Conservation (phyloP, 176 grass and related monocot species). For the Elymus sibiricus region DNA sequence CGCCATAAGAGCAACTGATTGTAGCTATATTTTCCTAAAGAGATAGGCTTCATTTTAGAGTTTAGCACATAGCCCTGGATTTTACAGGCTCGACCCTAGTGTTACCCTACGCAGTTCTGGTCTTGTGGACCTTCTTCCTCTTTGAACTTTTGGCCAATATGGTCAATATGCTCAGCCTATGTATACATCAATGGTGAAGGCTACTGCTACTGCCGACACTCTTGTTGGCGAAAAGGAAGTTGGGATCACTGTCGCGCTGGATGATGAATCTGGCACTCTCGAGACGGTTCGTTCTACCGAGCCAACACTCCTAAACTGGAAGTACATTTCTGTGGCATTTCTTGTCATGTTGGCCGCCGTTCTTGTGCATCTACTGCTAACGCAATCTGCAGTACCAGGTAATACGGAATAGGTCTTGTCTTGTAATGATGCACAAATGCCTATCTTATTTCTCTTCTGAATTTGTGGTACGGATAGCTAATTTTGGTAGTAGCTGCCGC, state of each 20-base stretch:
- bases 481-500: slow-evolving; percentile 10
- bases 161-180: no score
- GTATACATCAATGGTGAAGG: slow-evolving; percentile 10
- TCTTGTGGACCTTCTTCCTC: no score
- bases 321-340: slow-evolving; percentile 37
- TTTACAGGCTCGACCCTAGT: no score
- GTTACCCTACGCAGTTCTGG: no score
- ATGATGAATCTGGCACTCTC: slow-evolving; percentile 29
- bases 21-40: no score
- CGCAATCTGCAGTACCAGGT: neutral
- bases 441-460: neutral
- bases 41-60: no score
- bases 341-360: slow-evolving; percentile 36
- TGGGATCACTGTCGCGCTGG: slow-evolving; percentile 17
- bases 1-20: no score
- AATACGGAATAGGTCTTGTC: neutral
- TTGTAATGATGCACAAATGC: neutral
- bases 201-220: neutral
- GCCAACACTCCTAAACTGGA: slow-evolving; percentile 39
- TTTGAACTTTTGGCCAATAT: no score
- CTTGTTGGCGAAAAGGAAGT: slow-evolving; percentile 18
- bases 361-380: slow-evolving; percentile 18
- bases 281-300: slow-evolving; percentile 48
- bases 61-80: no score
- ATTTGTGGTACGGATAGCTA: neutral